Evolutionary conservation across 352 stramenopile species (phyloP), one percentile per base, ranked within the genome.

Genomic region (Pythium dissotocum): DNA sequence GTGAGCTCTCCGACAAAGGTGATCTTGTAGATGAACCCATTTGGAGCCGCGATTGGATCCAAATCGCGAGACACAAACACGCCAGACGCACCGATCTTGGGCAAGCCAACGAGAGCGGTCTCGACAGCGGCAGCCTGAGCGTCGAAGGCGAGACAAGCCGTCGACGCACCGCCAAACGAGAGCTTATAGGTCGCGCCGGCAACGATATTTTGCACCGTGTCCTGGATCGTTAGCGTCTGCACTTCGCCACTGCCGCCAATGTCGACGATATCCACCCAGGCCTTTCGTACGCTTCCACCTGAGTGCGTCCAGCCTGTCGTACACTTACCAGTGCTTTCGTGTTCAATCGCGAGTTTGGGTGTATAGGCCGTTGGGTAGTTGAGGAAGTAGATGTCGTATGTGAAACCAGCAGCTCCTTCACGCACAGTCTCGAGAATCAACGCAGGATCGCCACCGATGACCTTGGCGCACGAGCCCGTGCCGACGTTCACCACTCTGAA

Each of bases 311-410:
- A 84, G 18, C 46, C 57, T 33, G 33, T 76, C 1, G 51, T 40
- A 46, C 63, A 79, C 24, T 61, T 8, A 9, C 14, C 70, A 57
- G 30, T 76, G 33, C 66, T 77, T 58, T 79, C 75, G 6, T 73
- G 65, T 16, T 77, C 65, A 1, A 92, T 58, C 9, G 75, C 55
- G 0, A 93, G 49, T 42, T 66, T 49, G 1, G 74, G 67, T 18
- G 77, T 76, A n/a, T 64, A 73, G 0, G 78, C 72, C 16, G 63
- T 62, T 0, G 71, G 60, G 42, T 78, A 87, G 12, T 86, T 65
- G 33, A 93, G 65, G 49, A 94, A 94, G 61, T 79, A 94, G 13
- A 95, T 80, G 49, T 95, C 85, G 66, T 95, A 95, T 12, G 71
- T 80, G 58, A 77, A 95, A 0, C 79, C 82, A 2, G 83, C 65